Evolutionary conservation across 2,329 filamentous ascomycete genomes (phyloP), one percentile per base, ranked within the genome.

Genomic region (Huntiella moniliformis): DNA sequence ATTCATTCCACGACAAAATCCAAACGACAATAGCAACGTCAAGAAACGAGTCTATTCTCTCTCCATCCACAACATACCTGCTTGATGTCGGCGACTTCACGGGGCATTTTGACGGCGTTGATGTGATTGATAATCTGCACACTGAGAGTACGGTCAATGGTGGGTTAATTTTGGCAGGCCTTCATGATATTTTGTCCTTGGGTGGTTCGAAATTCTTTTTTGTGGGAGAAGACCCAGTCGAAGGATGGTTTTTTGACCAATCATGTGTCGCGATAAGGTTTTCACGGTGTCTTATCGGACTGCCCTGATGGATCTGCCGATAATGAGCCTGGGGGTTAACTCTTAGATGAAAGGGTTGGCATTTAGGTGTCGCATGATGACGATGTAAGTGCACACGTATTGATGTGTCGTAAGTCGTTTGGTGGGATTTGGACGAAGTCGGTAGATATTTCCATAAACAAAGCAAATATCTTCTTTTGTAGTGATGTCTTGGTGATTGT

Each of bases 31-130:
- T 28, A 28, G 22, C 7, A 10, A 28, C 22, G 4, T 28, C 22
- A 28, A 28, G 10, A 6, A 28, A 28, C 22, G 22, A 28, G 22
- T 35, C 4, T 12, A 15, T 39, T 10, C 7, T 32, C 16, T 36
- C 32, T 38, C 4, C 4, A n/a, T 28, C 13, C 10, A 18, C 4
- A 45, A 54, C 65, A 51, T 62, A 79, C 75, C 70, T 77, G 72
- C 73, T 98, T 96, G 78, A 96, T 96, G 67, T 96, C 91, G 65
- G 79, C 83, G 68, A 95, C 82, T 83, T 96, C 86, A 64, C 78
- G 76, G 79, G 91, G 88, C 91, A 98, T 98, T 69, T 72, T 93
- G 83, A 49, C 47, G 39, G 47, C 40, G 43, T 46, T 49, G 47
- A 49, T 49, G 47, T 49, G 43, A 49, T 46, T 39, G 47, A 49